Conservation (phyloP, 2,329 filamentous ascomycete genomes). For the Lasiodiplodia citricola region DNA sequence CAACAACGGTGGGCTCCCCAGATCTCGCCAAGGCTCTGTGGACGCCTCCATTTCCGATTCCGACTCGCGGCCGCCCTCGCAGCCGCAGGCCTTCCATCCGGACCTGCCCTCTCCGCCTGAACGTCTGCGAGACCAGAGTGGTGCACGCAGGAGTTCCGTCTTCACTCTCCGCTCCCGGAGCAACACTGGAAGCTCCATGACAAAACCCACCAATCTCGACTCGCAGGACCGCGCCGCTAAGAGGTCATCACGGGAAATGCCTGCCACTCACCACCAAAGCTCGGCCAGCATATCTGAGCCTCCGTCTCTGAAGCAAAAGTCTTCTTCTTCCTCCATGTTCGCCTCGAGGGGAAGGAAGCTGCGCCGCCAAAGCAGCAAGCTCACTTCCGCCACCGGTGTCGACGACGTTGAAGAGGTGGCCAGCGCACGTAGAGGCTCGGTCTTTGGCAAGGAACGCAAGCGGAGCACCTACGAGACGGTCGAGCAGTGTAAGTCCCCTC, state of each 20-base stretch:
- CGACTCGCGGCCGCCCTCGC: background rate
- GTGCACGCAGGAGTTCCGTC: constrained; percentile 40
- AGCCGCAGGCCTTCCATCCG: constrained; percentile 28
- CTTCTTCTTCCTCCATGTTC: constrained; percentile 38
- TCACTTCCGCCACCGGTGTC: constrained; percentile 30
- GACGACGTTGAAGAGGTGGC: constrained; percentile 38
- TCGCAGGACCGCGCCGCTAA: constrained; percentile 35
- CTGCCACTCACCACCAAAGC: constrained; percentile 29
- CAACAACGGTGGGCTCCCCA: constrained; percentile 35
- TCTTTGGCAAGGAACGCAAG: constrained; percentile 39
- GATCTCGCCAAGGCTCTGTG: constrained; percentile 41
- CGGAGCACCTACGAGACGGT: constrained; percentile 36
- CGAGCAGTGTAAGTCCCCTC: constrained; percentile 35
- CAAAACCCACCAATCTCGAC: constrained; percentile 33
- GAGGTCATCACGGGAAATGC: constrained; percentile 35
- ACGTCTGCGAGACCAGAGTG: constrained; percentile 33
- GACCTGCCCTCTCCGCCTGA: constrained; percentile 40
- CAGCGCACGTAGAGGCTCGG: constrained; percentile 37
- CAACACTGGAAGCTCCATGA: constrained; percentile 43
- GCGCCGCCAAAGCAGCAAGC: constrained; percentile 42
- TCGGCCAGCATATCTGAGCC: constrained; percentile 35
- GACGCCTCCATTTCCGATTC: constrained; percentile 31
- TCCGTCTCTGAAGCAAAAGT: constrained; percentile 35
- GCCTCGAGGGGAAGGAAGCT: constrained; percentile 39
- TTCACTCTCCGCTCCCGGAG: constrained; percentile 46